Conservation (phyloP, 805 yeast species). For the Metschnikowia similis region DNA sequence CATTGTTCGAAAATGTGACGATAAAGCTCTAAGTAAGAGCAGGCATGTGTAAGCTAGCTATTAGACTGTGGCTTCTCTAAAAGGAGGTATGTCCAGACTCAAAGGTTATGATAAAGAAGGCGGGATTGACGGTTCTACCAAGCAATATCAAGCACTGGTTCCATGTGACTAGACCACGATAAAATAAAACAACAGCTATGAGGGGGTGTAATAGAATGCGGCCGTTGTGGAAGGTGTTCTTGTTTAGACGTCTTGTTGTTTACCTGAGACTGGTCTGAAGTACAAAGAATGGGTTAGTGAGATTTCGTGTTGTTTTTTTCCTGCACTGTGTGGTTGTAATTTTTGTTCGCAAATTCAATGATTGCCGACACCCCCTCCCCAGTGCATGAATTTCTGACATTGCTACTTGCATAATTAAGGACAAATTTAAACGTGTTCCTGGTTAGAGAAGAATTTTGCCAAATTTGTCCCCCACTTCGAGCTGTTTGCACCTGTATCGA, state of each 20-base stretch:
- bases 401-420: background rate
- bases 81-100: background rate
- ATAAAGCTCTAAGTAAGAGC: background rate
- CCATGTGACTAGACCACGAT: background rate
- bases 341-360: slow-evolving; percentile 3
- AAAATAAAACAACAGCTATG: background rate
- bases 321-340: slow-evolving; percentile 3
- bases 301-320: slow-evolving; percentile 4
- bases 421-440: background rate
- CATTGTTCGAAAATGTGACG: background rate
- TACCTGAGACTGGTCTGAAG: background rate
- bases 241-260: background rate
- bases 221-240: background rate
- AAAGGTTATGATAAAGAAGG: background rate
- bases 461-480: background rate
- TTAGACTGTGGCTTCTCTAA: background rate
- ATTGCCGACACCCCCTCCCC: background rate
- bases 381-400: background rate
- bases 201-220: background rate
- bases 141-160: background rate
- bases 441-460: background rate
- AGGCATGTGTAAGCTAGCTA: background rate
- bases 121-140: background rate
- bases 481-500: background rate
- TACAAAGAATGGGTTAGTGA: slow-evolving; percentile 1